Evolutionary conservation across 768 basidiomycete species (phyloP).

Genomic region (Rhizopogon vinicolor): DNA sequence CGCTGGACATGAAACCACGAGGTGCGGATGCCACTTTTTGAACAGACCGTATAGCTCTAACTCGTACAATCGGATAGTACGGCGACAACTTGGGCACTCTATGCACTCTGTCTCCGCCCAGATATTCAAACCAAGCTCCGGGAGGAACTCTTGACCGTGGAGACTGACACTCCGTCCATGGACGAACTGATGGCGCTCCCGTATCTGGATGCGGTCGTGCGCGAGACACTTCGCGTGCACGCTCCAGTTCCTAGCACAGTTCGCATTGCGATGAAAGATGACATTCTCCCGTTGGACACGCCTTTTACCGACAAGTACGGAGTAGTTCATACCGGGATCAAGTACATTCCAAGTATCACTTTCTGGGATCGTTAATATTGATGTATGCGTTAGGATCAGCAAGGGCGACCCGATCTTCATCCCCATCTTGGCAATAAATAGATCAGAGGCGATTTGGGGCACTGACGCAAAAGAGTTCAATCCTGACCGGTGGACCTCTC

Average conservation of each 20-base stretch:
- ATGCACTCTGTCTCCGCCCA: conserved; percentile 43
- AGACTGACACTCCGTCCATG: conserved; percentile 60
- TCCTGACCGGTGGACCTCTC: conserved; percentile 58
- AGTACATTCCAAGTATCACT: conserved; percentile 18
- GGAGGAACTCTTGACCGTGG: conserved; percentile 47
- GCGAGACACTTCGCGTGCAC: conserved; percentile 56
- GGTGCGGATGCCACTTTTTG: conserved; percentile 21
- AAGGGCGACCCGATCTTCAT: conserved; percentile 46
- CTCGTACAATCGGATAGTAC: conserved; percentile 17
- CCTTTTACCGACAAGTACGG: conserved; percentile 45
- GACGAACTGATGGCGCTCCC: conserved; percentile 62
- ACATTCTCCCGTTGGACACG: conserved; percentile 43
- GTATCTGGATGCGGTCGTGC: conserved; percentile 64
- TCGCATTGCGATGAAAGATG: conserved; percentile 46
- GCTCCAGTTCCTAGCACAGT: conserved; percentile 42
- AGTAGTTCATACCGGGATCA: conserved; percentile 32
- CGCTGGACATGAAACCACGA: conserved; percentile 58
- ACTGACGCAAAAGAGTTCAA: conserved; percentile 58
- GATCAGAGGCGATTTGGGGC: conserved; percentile 54
- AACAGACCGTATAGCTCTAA: background rate
- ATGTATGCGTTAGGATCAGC: conserved; percentile 24
- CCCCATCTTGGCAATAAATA: conserved; percentile 51
- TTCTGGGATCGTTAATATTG: background rate
- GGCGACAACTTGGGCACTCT: conserved; percentile 55
- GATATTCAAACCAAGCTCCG: conserved; percentile 52